Base-by-base conservation (phyloP, 2,329 filamentous ascomycete genomes). In the Aureobasidium pullulans region DNA sequence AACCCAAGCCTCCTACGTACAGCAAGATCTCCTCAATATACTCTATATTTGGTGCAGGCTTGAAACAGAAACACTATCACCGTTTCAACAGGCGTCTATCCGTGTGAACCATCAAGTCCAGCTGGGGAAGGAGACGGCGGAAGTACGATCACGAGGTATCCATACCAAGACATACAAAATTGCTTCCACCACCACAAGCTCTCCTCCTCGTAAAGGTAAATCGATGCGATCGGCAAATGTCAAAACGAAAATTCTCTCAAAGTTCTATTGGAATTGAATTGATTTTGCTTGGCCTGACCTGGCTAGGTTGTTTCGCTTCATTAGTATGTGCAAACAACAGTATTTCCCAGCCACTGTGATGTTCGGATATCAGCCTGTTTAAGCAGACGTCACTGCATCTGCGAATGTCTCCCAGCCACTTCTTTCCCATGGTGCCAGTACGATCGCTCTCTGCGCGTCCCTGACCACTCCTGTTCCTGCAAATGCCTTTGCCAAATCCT, bases 381-480 rank as follows among this genome's bases (percentile, higher is more conserved):
- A 56, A 16, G 52, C 52, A 28, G 40, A 37, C 52, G 40, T 46
- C 34, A 64, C 43, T 13, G 54, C 60, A 42, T 60, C 57, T 37
- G 36, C 50, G 36, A 89, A 68, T 2, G 78, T 80, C 60, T 77
- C 75, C 90, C 90, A 94, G 0, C 85, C 86, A 23, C 75, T 75
- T 44, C 64, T 71, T 60, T 76, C 78, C 92, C 93, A 97, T 6
- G 94, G 94, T 39, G 92, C 89, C 65, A 95, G 72, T 72, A 94
- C 81, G 47, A 91, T 81, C 6, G 88, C 87, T 64, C 82, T 83
- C 72, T 96, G 88, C 23, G 89, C 87, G 78, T 96, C 88, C 3
- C 81, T 82, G 3, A 84, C 79, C 61, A 77, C 83, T 1, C 88
- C 86, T 0, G 88, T 91, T 0, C 88, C 86, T 1, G 87, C 83